A percentile compares a stretch with the other conserved stretches of the same genome.
phyloP scores from a whole-genome alignment of 2,329 filamentous ascomycete species.

The Fusarium aywerte region DNA sequence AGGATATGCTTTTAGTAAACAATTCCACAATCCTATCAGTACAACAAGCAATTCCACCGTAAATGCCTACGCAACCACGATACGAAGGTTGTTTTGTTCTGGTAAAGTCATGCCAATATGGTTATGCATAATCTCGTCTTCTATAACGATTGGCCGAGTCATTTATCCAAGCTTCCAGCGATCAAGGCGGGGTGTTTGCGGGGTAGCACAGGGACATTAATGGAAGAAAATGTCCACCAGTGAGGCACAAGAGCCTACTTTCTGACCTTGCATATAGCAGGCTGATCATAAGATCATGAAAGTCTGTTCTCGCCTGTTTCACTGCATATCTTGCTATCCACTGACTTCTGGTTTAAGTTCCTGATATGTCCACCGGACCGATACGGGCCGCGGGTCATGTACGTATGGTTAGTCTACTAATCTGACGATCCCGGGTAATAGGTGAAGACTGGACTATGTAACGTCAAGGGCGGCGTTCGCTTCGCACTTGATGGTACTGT shows the following conservation, averaged over 20 bases:
- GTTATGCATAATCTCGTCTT: not conserved
- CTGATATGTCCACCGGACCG: not conserved
- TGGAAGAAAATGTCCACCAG: not conserved
- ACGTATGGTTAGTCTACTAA: not conserved
- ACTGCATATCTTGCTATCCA: not conserved
- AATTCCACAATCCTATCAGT: no score
- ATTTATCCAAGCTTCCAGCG: not conserved
- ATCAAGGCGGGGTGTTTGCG: not conserved
- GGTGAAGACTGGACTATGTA: not conserved
- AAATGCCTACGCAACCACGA: no score
- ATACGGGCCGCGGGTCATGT: not conserved
- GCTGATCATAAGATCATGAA: not conserved
- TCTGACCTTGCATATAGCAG: not conserved
- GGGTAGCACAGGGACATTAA: constrained; percentile 1
- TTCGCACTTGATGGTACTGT: not conserved
- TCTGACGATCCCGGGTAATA: constrained; percentile 7
- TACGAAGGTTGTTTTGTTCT: no score
- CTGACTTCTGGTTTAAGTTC: not conserved
- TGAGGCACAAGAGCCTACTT: not conserved
- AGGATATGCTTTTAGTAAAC: no score
- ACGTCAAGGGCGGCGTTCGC: not conserved
- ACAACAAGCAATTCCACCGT: no score
- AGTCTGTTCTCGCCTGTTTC: not conserved
- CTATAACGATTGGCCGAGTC: not conserved
- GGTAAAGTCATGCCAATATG: not conserved